Conservation (phyloP, 2,329 filamentous ascomycete genomes). For the Didymella pinodella region DNA sequence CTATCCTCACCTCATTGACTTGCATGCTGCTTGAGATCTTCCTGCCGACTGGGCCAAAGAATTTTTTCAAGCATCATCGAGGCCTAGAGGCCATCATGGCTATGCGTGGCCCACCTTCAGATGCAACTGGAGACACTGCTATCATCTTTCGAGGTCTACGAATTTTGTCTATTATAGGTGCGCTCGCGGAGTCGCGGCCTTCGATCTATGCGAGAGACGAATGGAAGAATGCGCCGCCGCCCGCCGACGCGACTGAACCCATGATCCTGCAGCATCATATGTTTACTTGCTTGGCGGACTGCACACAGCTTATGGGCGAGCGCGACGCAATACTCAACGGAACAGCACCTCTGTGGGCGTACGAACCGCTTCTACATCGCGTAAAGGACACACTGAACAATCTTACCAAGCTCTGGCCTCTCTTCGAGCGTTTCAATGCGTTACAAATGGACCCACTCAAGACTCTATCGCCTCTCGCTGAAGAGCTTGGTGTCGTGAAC, state of each 20-base stretch:
- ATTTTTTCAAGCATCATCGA: conserved; percentile 40
- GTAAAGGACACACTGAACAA: conserved; percentile 12
- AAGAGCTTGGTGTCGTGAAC: conserved; percentile 29
- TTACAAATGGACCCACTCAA: conserved; percentile 11
- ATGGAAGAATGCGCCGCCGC: conserved; percentile 34
- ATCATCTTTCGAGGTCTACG: conserved; percentile 33
- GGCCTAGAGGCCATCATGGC: conserved; percentile 41
- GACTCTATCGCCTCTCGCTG: conserved; percentile 15
- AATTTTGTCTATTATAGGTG: conserved; percentile 36
- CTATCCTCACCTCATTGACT: conserved; percentile 35
- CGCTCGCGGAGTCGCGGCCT: conserved; percentile 27
- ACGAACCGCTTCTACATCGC: conserved; percentile 19
- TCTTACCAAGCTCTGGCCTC: conserved; percentile 22
- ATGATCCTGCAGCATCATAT: conserved; percentile 31
- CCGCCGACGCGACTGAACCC: conserved; percentile 17
- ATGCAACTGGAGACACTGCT: conserved; percentile 18
- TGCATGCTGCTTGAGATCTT: conserved; percentile 43
- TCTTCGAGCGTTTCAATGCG: conserved; percentile 30
- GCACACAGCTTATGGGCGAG: conserved; percentile 30
- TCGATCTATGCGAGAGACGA: conserved; percentile 34
- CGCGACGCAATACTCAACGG: conserved; percentile 18
- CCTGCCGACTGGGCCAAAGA: conserved; percentile 35
- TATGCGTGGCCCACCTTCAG: conserved; percentile 32
- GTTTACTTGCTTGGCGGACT: conserved; percentile 36
- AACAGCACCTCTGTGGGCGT: not conserved